Base-by-base conservation (phyloP, 306 rosid genomes). In the Abrus precatorius region DNA sequence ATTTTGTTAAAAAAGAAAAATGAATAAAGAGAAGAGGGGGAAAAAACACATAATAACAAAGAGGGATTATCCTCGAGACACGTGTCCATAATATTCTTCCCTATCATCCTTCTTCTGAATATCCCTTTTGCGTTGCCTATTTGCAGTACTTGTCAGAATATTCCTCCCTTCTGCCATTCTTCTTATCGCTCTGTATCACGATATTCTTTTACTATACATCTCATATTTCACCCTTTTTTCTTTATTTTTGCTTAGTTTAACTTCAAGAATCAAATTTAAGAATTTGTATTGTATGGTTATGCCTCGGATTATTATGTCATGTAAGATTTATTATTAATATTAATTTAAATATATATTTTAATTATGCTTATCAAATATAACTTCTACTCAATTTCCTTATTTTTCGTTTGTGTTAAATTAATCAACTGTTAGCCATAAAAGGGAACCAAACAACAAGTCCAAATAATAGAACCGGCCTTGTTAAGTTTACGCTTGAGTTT, bases 41-140 rank as follows among this genome's bases (percentile, higher is more conserved):
- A 49, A 20, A 14, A 68, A 62, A 59, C 8, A 68, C 8, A 28
- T 33, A 75, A 53, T n/a, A 56, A 43, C 5, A 74, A 20, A 75
- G 28, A 57, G 48, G 76, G 87, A 90, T 87, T 81, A 88, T 86
- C 84, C 47, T 82, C 53, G 50, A 66, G 86, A 84, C 91, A 76
- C 92, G 91, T 89, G 97, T 87, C 80, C 9, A 9, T 41, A 14
- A 80, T 87, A 91, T 93, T 89, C 92, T 72, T 63, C 63, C 34
- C 66, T 83, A 86, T 89, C 86, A 74, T 68, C 70, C 90, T 73
- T 84, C 82, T 82, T 87, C 85, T 92, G 99, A 89, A 95, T 92
- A 95, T 95, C 97, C 98, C 86, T 90, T 91, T 77, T 90, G 90
- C 87, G 93, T 85, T 87, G 86, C 87, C 82, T 84, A 74, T 80